phyloP scores from a whole-genome alignment of 2,329 filamentous ascomycete species.

The Pseudopithomyces chartarum region DNA sequence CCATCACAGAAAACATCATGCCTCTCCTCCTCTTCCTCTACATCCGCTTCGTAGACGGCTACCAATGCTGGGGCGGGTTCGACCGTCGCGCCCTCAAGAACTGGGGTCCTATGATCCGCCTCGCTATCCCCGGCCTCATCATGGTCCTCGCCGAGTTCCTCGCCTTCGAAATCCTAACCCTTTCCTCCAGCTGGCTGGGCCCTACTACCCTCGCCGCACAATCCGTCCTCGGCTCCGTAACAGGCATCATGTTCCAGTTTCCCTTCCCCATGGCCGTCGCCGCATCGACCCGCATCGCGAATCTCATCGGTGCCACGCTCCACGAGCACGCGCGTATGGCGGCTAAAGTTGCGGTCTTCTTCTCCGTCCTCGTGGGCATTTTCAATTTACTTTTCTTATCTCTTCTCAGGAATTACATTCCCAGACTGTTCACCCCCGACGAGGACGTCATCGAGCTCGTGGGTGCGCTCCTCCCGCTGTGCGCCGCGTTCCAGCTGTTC shows the following conservation, averaged over 20 bases:
- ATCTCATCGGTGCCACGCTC: conserved; percentile 85
- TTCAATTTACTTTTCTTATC: conserved; percentile 77
- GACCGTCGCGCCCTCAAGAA: conserved; percentile 71
- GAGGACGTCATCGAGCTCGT: conserved; percentile 70
- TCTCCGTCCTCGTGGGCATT: conserved; percentile 72
- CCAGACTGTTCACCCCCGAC: conserved; percentile 73
- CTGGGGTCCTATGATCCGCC: conserved; percentile 83
- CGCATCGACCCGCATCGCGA: conserved; percentile 85
- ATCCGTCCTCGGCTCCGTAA: conserved; percentile 79
- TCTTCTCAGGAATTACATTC: conserved; percentile 72
- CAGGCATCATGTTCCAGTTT: conserved; percentile 83
- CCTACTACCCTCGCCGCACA: conserved; percentile 84
- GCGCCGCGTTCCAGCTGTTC: conserved; percentile 87
- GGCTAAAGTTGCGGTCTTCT: conserved; percentile 74
- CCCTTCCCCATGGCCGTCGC: conserved; percentile 92
- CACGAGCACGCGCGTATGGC: conserved; percentile 79
- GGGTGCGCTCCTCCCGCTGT: conserved; percentile 73
- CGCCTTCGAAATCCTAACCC: conserved; percentile 87
- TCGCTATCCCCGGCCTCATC: conserved; percentile 85
- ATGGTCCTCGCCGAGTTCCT: conserved; percentile 96
- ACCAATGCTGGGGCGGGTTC: conserved; percentile 82
- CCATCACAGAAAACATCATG: conserved; percentile 75
- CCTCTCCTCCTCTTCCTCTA: conserved; percentile 75
- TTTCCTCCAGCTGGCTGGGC: conserved; percentile 80
- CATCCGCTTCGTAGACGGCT: conserved; percentile 71